These are phyloP conservation scores for Naganishia vishniacii DNA, from an alignment of 768 basidiomycete species.

Conservation along the genomic window DNA sequence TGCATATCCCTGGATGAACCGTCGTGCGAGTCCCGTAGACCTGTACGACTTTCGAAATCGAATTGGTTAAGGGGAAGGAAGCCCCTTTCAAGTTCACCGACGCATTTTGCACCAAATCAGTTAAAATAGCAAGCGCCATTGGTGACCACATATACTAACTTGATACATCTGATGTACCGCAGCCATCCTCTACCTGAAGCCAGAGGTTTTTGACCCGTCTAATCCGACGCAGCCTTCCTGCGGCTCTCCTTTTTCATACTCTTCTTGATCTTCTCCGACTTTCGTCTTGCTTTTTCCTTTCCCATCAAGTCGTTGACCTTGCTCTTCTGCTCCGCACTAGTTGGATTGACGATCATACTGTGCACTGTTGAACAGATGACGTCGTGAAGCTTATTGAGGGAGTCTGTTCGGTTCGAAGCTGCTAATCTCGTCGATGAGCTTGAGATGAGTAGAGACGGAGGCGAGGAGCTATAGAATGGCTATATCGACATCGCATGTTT, in stretches of 20 bases:
- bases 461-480: slow-evolving; percentile 39
- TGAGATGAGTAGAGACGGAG: slow-evolving; percentile 37
- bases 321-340: slow-evolving; percentile 35
- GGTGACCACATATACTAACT: too few species aligned
- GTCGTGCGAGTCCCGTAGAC: too few species aligned
- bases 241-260: slow-evolving; percentile 15
- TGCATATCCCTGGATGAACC: too few species aligned
- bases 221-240: slow-evolving; percentile 8
- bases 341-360: slow-evolving; percentile 35
- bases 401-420: slow-evolving; percentile 32
- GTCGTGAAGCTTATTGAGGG: slow-evolving; percentile 33
- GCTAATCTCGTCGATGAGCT: slow-evolving; percentile 37
- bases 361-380: slow-evolving; percentile 30
- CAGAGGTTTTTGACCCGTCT: not conserved
- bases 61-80: too few species aligned
- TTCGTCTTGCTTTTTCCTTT: slow-evolving; percentile 34
- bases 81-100: too few species aligned
- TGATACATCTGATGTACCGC: too few species aligned
- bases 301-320: slow-evolving; percentile 30
- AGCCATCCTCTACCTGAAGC: too few species aligned
- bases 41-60: too few species aligned
- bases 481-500: slow-evolving; percentile 1
- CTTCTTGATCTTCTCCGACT: slow-evolving; percentile 12
- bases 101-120: too few species aligned
- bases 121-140: too few species aligned